Percentiles rank a stretch among this genome's conserved stretches.
Conservation (phyloP, 257 asterid genomes). For the Cruciata laevipes region DNA sequence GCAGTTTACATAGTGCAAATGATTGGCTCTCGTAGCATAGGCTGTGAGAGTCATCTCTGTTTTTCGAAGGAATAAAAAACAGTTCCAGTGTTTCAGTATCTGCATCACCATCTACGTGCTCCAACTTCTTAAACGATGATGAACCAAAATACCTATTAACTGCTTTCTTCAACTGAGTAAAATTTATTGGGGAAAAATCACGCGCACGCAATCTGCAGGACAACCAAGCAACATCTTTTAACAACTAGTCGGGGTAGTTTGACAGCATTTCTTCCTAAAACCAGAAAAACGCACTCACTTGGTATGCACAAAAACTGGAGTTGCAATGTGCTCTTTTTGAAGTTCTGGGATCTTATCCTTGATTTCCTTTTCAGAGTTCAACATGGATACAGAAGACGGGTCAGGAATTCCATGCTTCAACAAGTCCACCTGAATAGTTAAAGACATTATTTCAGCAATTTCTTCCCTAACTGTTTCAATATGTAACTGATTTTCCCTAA, state of each 20-base stretch:
- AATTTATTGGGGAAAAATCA: conserved; percentile 42
- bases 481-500: not conserved
- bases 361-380: conserved; percentile 60
- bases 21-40: conserved; percentile 52
- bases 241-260: not conserved
- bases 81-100: conserved; percentile 35
- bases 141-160: conserved; percentile 44
- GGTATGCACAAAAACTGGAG: conserved; percentile 76
- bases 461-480: too few relatives aligned
- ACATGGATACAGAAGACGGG: conserved; percentile 64
- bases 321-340: conserved; percentile 63
- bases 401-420: conserved; percentile 84
- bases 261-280: not conserved
- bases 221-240: not conserved
- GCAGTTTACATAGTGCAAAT: conserved; percentile 54
- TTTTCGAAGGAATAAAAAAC: conserved; percentile 60
- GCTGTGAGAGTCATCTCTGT: conserved; percentile 40
- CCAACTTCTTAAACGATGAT: conserved; percentile 45
- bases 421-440: conserved; percentile 65
- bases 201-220: conserved; percentile 45
- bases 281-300: conserved; percentile 36
- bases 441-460: not conserved
- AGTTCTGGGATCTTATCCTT: conserved; percentile 39
- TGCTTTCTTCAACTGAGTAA: conserved; percentile 43
- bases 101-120: conserved; percentile 31